Percentiles rank a stretch among this genome's conserved stretches.
Evolutionary conservation across 2,329 filamentous ascomycete species (phyloP).

Genomic region (Colletotrichum higginsianum): DNA sequence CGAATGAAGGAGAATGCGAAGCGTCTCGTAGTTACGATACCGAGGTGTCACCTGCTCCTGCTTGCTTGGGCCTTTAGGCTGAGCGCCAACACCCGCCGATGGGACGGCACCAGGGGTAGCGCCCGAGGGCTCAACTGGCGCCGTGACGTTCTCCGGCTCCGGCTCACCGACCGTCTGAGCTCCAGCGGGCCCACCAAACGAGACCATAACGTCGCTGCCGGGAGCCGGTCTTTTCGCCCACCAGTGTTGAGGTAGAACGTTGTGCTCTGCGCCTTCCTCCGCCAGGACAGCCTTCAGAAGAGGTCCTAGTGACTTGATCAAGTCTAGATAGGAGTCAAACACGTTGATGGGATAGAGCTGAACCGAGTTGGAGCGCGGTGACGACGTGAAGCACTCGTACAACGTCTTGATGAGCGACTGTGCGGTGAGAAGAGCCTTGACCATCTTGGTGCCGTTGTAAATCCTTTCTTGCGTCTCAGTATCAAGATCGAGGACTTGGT

Average conservation of each 20-base stretch:
- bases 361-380: constrained; percentile 73
- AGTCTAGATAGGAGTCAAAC: constrained; percentile 83
- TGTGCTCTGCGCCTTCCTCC: constrained; percentile 85
- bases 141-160: constrained; percentile 50
- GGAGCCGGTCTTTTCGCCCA: constrained; percentile 44
- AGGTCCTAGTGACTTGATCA: constrained; percentile 82
- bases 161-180: constrained; percentile 40
- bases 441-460: constrained; percentile 79
- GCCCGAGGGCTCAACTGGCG: constrained; percentile 52
- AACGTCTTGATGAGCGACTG: constrained; percentile 84
- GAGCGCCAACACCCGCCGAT: constrained; percentile 38
- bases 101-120: constrained; percentile 48
- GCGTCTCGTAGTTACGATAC: constrained; percentile 82
- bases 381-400: constrained; percentile 80
- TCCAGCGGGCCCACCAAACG: constrained; percentile 12
- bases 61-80: constrained; percentile 58
- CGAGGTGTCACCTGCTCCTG: constrained; percentile 60
- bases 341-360: constrained; percentile 85
- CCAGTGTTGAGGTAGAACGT: constrained; percentile 81
- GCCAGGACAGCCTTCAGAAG: constrained; percentile 86
- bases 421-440: constrained; percentile 83
- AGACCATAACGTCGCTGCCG: constrained; percentile 35
- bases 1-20: constrained; percentile 83
- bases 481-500: constrained; percentile 53
- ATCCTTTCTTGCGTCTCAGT: constrained; percentile 59